Conservation (phyloP, 2,329 filamentous ascomycete species). For the Talaromyces piceae region DNA sequence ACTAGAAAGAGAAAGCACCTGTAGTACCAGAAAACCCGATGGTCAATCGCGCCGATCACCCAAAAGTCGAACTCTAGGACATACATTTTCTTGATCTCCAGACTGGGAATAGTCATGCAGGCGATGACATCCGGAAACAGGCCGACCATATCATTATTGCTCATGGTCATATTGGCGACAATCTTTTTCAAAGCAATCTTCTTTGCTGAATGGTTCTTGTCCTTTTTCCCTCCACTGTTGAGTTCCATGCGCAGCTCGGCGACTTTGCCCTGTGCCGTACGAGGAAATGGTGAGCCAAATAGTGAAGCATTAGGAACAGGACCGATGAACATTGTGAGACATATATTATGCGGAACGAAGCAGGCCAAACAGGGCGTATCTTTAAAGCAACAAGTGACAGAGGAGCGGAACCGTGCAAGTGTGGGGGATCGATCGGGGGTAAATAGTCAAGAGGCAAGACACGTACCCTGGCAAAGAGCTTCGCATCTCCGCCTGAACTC, state of each 20-base stretch:
- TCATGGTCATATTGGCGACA: conserved; percentile 99
- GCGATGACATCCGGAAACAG: conserved; percentile 90
- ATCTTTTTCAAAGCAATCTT: conserved; percentile 99
- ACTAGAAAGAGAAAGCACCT: conserved; percentile 98
- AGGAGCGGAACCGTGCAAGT: background rate
- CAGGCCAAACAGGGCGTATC: background rate
- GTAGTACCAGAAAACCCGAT: conserved; percentile 12
- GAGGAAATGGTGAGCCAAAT: conserved; percentile 25
- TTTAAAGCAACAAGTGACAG: background rate
- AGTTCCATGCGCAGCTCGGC: conserved; percentile 93
- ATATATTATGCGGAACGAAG: background rate
- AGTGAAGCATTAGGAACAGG: conserved; percentile 21
- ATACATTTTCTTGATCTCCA: conserved; percentile 99
- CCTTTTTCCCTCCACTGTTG: conserved; percentile 90
- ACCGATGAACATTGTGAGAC: conserved; percentile 22
- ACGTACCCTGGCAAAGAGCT: conserved; percentile 95
- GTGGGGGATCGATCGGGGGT: background rate
- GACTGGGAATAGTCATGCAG: conserved; percentile 88
- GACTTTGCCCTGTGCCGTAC: conserved; percentile 80
- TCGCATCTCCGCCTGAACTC: conserved; percentile 78
- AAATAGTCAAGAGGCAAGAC: background rate
- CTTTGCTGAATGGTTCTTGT: conserved; percentile 91
- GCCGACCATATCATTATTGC: conserved; percentile 99
- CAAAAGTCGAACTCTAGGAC: conserved; percentile 13
- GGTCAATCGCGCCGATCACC: background rate